phyloP scores from a whole-genome alignment of 2,329 filamentous ascomycete species.

The Colletotrichum coccodes region DNA sequence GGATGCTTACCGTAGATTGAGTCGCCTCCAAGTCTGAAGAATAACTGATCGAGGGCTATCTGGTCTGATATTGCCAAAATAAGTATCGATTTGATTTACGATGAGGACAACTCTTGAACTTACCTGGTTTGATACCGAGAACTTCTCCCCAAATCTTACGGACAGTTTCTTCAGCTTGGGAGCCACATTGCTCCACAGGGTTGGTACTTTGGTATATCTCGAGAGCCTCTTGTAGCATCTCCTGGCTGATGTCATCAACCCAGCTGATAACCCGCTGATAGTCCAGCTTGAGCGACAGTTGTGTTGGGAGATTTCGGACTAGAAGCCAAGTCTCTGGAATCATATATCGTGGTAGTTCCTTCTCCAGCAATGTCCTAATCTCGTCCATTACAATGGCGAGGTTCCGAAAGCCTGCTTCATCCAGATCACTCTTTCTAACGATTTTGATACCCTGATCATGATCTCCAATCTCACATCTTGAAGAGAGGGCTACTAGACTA shows the following conservation, averaged over 20 bases:
- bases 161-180: not conserved
- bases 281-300: constrained; percentile 35
- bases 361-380: not conserved
- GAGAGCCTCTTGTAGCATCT: not conserved
- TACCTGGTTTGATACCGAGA: constrained; percentile 45
- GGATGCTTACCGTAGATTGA: constrained; percentile 13
- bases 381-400: not conserved
- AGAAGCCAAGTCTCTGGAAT: constrained; percentile 34
- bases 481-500: not conserved
- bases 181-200: not conserved
- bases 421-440: not conserved
- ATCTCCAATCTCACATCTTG: not conserved
- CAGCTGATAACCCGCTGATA: constrained; percentile 11
- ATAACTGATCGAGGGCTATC: constrained; percentile 64
- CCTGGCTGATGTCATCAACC: constrained; percentile 4
- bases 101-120: not conserved
- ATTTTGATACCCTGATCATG: not conserved
- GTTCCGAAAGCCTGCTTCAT: not conserved
- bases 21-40: constrained; percentile 70
- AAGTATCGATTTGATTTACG: not conserved
- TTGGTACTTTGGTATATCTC: not conserved
- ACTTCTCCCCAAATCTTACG: constrained; percentile 46
- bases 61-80: constrained; percentile 26
- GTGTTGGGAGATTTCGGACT: constrained; percentile 33
- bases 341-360: constrained; percentile 36